A percentile compares a stretch with the other conserved stretches of the same genome.
These are phyloP conservation scores for Spathaspora hagerdaliae DNA, from an alignment of 805 yeast species.

Conservation along the genomic window DNA sequence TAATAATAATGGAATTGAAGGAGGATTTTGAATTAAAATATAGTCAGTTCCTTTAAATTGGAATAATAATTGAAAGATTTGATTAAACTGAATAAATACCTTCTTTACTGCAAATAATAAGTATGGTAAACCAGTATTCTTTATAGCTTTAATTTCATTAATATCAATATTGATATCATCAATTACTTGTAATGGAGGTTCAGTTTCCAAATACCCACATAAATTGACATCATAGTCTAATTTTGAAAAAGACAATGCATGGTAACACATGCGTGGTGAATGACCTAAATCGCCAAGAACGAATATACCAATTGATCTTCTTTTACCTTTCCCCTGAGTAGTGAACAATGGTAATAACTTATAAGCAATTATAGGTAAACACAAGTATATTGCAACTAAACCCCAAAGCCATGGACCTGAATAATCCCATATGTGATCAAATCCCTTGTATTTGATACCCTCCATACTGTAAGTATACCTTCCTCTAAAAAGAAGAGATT, in stretches of 20 bases:
- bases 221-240: conserved; percentile 72
- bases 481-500: neutral
- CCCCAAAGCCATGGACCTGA: conserved; percentile 41
- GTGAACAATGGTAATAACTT: conserved; percentile 33
- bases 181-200: conserved; percentile 46
- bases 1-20: conserved; percentile 77
- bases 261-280: conserved; percentile 93
- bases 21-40: conserved; percentile 86
- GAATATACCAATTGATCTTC: conserved; percentile 62
- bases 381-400: conserved; percentile 42
- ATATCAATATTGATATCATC: conserved; percentile 52
- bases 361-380: conserved; percentile 43
- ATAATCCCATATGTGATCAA: conserved; percentile 17
- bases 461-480: neutral
- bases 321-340: conserved; percentile 16
- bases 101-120: conserved; percentile 55
- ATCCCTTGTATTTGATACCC: conserved; percentile 6
- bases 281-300: conserved; percentile 94
- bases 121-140: conserved; percentile 47
- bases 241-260: conserved; percentile 71
- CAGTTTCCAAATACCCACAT: conserved; percentile 74
- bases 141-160: conserved; percentile 40
- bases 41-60: conserved; percentile 58
- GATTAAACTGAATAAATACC: conserved; percentile 51
- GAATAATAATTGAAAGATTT: conserved; percentile 47